Evolutionary conservation across 2,329 filamentous ascomycete species (phyloP).

Genomic region (Paecilomyces formosus): DNA sequence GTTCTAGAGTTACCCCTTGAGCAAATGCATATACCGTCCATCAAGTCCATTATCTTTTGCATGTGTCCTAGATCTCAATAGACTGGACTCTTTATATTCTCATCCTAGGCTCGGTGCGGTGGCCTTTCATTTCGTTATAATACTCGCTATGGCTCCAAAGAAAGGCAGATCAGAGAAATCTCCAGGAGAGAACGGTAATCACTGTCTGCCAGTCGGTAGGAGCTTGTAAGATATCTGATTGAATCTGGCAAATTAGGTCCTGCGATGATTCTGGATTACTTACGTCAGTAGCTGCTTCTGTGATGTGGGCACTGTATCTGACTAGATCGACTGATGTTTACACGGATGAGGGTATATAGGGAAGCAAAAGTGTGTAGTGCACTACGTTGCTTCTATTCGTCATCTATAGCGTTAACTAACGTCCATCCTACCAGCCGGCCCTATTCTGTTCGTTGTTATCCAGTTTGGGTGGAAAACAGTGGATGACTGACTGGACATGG

Average conservation of each 20-base stretch:
- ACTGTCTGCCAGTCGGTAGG: background rate
- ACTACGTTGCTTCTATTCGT: too few relatives aligned
- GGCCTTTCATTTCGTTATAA: background rate
- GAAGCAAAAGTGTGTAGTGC: conserved; percentile 38
- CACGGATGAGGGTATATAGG: conserved; percentile 20
- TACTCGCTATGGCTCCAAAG: conserved; percentile 30
- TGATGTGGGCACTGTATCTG: background rate
- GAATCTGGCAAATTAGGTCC: conserved; percentile 19
- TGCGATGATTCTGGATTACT: conserved; percentile 43
- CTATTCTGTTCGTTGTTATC: conserved; percentile 39
- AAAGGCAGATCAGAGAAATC: conserved; percentile 29
- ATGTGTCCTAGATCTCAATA: background rate
- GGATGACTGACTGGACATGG: background rate
- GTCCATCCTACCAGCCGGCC: conserved; percentile 36
- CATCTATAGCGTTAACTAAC: background rate
- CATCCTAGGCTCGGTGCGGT: background rate
- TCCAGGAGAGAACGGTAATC: conserved; percentile 22
- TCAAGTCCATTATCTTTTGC: background rate
- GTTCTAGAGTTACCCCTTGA: background rate
- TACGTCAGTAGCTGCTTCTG: conserved; percentile 33
- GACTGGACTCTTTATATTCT: background rate
- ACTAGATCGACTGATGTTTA: background rate
- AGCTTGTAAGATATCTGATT: background rate
- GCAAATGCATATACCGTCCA: background rate
- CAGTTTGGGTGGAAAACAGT: background rate